A percentile compares a stretch with the other conserved stretches of the same genome.
These are phyloP conservation scores for Colletotrichum sansevieriae DNA, from an alignment of 2,329 filamentous ascomycete species.

Conservation along the genomic window DNA sequence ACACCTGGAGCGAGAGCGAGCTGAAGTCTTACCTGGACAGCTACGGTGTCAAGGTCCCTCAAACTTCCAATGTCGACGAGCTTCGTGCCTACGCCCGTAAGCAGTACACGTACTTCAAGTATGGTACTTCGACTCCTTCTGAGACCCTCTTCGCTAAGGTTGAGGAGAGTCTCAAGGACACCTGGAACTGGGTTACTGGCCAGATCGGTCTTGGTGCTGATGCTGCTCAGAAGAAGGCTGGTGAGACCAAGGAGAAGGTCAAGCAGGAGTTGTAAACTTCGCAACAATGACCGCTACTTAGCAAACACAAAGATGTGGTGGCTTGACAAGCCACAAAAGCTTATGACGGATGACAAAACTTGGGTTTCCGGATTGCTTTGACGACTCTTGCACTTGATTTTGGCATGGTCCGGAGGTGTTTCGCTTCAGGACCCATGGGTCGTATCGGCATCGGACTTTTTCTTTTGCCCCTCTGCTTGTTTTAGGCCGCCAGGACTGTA, in stretches of 20 bases:
- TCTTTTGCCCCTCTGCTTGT: neutral
- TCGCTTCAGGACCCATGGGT: neutral
- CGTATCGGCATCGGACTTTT: constrained; percentile 20
- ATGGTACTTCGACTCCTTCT: constrained; percentile 76
- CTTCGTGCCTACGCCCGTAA: constrained; percentile 78
- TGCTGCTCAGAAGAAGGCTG: constrained; percentile 60
- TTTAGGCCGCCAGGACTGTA: constrained; percentile 27
- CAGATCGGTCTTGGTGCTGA: constrained; percentile 64
- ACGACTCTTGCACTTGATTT: constrained; percentile 20
- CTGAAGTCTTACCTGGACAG: constrained; percentile 85
- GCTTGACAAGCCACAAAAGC: neutral
- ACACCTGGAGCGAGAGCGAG: constrained; percentile 80
- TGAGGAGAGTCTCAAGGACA: constrained; percentile 59
- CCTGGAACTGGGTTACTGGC: constrained; percentile 64
- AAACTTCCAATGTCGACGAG: constrained; percentile 77
- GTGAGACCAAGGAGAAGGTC: constrained; percentile 53
- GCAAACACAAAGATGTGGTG: neutral
- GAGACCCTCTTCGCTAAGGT: constrained; percentile 77
- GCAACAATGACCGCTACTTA: neutral
- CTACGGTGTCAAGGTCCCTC: constrained; percentile 77
- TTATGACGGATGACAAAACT: constrained; percentile 42
- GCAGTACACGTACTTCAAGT: constrained; percentile 81
- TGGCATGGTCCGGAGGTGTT: constrained; percentile 30
- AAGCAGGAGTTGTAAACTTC: constrained; percentile 63
- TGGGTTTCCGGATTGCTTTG: constrained; percentile 35